These are phyloP conservation scores for Nasturtium officinale DNA, from an alignment of 345 rosid genomes.

Conservation along the genomic window DNA sequence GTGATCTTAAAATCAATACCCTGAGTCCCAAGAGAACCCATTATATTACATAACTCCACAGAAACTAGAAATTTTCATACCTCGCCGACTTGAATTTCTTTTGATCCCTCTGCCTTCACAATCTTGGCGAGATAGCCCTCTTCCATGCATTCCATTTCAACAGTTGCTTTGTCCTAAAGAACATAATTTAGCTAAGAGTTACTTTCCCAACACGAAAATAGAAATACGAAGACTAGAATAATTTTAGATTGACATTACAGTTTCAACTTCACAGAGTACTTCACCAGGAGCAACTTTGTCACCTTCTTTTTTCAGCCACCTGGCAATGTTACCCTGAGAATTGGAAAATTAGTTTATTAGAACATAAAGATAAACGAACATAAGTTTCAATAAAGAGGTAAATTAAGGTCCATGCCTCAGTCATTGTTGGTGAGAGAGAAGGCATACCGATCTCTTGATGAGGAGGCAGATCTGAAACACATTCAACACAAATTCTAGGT, in stretches of 20 bases:
- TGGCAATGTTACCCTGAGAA: constrained; percentile 92
- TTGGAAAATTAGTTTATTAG: constrained; percentile 30
- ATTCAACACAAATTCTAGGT: constrained; percentile 29
- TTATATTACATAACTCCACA: constrained; percentile 9
- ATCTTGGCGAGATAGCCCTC: constrained; percentile 98
- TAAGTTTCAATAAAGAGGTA: constrained; percentile 14
- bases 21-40: not conserved
- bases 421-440: constrained; percentile 99
- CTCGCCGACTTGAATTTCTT: constrained; percentile 97
- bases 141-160: constrained; percentile 99
- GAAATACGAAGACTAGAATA: not conserved
- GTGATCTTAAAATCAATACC: constrained; percentile 7
- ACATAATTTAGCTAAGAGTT: constrained; percentile 3
- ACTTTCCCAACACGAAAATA: not conserved
- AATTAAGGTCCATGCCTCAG: constrained; percentile 63
- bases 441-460: constrained; percentile 99
- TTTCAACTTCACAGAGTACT: constrained; percentile 99
- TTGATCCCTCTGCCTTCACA: constrained; percentile 75
- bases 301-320: constrained; percentile 99
- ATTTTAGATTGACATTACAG: constrained; percentile 53
- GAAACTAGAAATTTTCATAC: constrained; percentile 46
- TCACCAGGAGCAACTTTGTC: constrained; percentile 89
- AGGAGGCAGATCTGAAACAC: constrained; percentile 88
- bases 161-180: constrained; percentile 92
- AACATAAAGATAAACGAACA: constrained; percentile 9